A percentile compares a stretch with the other conserved stretches of the same genome.
Evolutionary conservation across 306 rosid species (phyloP).

Genomic region (Rosa multiflora): DNA sequence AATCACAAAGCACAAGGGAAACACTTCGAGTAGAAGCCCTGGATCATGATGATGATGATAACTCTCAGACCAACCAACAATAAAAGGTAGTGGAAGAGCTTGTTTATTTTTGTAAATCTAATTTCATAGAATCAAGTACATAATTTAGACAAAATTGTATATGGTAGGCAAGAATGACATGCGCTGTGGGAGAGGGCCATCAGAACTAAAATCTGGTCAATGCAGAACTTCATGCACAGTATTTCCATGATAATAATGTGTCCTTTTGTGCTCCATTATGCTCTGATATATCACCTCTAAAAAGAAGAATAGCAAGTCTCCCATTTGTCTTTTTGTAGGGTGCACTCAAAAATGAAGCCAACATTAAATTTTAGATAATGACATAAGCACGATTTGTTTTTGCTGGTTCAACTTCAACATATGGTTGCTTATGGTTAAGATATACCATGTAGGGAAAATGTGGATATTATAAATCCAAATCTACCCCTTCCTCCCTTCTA

Average conservation of each 20-base stretch:
- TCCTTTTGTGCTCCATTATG: neutral
- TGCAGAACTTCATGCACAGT: neutral
- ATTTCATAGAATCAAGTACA: neutral
- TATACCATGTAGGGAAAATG: neutral
- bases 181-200: neutral
- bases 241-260: neutral
- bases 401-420: conserved; percentile 1
- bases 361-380: neutral
- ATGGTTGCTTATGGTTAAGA: neutral
- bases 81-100: neutral
- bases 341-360: neutral
- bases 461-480: neutral
- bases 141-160: neutral
- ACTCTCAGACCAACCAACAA: neutral
- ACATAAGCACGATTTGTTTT: neutral
- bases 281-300: neutral
- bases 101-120: neutral
- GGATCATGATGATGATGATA: neutral
- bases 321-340: conserved; percentile 3
- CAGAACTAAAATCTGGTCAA: conserved; percentile 3
- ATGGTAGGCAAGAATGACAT: conserved; percentile 6
- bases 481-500: conserved; percentile 4
- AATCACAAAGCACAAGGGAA: neutral
- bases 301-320: conserved; percentile 1
- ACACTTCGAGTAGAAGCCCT: neutral